Percentiles rank a stretch among this genome's conserved stretches.
Evolutionary conservation across 257 asterid species (phyloP).

Genomic region (Rhazya stricta): DNA sequence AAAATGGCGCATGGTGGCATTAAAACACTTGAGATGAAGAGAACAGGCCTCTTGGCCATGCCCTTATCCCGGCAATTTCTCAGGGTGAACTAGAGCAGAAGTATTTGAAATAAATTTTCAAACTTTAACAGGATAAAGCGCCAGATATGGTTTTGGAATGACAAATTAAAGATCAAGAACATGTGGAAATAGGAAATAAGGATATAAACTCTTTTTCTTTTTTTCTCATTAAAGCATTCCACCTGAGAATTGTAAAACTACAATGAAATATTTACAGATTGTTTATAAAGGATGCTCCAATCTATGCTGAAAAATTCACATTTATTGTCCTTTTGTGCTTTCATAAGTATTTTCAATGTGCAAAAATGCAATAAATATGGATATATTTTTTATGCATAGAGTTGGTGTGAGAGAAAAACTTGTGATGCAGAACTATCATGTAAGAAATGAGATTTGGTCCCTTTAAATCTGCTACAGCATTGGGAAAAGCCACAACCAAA

Average conservation of each 20-base stretch:
- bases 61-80: background rate
- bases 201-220: too few relatives aligned
- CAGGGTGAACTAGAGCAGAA: background rate
- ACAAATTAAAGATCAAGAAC: background rate
- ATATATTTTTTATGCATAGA: background rate
- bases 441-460: background rate
- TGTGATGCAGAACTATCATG: too few relatives aligned
- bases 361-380: background rate
- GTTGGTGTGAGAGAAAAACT: background rate
- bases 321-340: background rate
- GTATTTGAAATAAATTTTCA: background rate
- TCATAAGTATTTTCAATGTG: background rate
- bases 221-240: background rate
- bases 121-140: background rate
- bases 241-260: background rate
- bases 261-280: background rate
- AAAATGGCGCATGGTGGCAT: background rate
- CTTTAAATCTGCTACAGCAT: background rate
- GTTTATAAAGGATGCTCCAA: background rate
- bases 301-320: background rate
- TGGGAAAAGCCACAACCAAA: background rate
- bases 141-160: background rate
- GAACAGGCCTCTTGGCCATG: background rate
- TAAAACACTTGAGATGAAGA: background rate
- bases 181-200: background rate